Evolutionary conservation across 2,329 filamentous ascomycete species (phyloP).

Genomic region (Aaosphaeria arxii): DNA sequence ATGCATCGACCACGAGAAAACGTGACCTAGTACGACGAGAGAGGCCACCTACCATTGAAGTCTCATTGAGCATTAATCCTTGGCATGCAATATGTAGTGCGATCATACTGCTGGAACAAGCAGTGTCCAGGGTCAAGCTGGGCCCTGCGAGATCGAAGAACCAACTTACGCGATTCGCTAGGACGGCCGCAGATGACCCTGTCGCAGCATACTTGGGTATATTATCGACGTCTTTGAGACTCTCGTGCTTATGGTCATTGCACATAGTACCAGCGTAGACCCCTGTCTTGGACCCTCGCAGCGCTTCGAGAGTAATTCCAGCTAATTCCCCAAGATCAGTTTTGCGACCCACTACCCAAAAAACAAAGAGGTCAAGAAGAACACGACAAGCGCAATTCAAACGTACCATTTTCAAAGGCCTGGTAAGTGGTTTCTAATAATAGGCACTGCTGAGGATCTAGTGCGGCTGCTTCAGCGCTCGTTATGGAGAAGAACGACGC

Average conservation of each 20-base stretch:
- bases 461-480: conserved; percentile 8
- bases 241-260: conserved; percentile 1
- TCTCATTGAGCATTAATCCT: conserved; percentile 4
- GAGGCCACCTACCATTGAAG: not conserved
- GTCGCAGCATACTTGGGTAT: conserved; percentile 17
- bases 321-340: not conserved
- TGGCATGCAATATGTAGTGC: conserved; percentile 15
- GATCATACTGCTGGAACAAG: conserved; percentile 27
- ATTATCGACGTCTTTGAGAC: conserved; percentile 1
- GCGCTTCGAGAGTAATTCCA: conserved; percentile 5
- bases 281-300: conserved; percentile 6
- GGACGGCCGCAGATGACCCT: conserved; percentile 7
- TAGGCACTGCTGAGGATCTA: conserved; percentile 22
- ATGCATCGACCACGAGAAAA: not conserved
- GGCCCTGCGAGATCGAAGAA: conserved; percentile 17
- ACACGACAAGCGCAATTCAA: no score
- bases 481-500: conserved; percentile 19
- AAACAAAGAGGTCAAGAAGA: no score
- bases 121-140: conserved; percentile 34
- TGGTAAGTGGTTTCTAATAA: conserved; percentile 17
- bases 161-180: not conserved
- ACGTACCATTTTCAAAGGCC: conserved; percentile 1
- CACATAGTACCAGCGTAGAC: conserved; percentile 7
- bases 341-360: no score
- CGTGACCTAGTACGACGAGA: no score